Evolutionary conservation across 2,329 filamentous ascomycete genomes (phyloP), one percentile per base, ranked within the genome.

Genomic region (Colletotrichum gloeosporioides): DNA sequence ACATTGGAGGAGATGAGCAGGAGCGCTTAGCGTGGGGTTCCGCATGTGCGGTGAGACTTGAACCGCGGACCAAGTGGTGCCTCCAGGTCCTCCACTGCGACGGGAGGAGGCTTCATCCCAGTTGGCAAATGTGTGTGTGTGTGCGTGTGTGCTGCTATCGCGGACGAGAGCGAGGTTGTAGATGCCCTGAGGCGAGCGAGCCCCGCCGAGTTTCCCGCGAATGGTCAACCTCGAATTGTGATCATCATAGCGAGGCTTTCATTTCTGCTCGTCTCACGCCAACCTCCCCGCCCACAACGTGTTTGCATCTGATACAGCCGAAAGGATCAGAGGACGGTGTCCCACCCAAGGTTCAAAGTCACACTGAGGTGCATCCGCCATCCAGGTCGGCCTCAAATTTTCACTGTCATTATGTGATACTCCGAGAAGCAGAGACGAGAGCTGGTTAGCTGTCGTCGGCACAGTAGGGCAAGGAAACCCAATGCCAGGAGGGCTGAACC

Each of bases 21-120:
- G 39, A 63, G 69, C 69, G 31, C 44, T 29, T 39, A 71, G 68
- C n/a, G 55, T 69, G 67, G 68, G 59, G 57, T 71, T 71, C 59
- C 68, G 36, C 68, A 71, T 25, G 34, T 63, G 68, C 57, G 68
- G 59, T 53, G 57, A 64, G 68, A 71, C 29, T 34, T 27, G 39
- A 63, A 61, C 55, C 18, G 67, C 55, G 55, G 59, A 69, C 32
- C 67, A 49, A 69, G 34, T 61, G 67, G 25, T 57, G 27, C 55
- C 27, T 62, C 31, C 22, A 31, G 25, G 36, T 70, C 68, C 68
- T 70, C 36, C 57, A 36, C 68, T 70, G 36, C 57, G 25, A 70
- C 34, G 8, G 16, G 57, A 70, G 27, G 68, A 70, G 12, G 57
- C 68, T 62, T 63, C 27, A 70, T 70, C 68, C 68, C 57, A 27